Evolutionary conservation across 257 asterid species (phyloP), one percentile per base, ranked within the genome.

Genomic region (Solanum bukasovii): DNA sequence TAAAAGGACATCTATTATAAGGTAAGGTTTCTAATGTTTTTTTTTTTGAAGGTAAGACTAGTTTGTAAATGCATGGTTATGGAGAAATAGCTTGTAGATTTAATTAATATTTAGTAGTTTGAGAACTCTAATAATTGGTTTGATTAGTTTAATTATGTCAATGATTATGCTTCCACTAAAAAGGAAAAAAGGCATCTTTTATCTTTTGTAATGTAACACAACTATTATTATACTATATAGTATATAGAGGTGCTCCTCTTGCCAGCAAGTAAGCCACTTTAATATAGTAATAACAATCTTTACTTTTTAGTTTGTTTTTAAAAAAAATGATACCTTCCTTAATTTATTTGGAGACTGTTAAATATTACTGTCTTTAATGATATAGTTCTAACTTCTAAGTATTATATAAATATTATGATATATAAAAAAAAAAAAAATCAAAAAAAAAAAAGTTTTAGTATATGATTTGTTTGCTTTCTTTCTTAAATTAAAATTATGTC

Each of bases 81-180:
- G 85, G 42, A 46, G n/a, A 44, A 49, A 82, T 49, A 18, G 29
- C 27, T 81, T 27, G 44, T 82, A 82, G 25, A 46, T 3, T 46
- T 81, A 14, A 18, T n/a, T 27, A 46, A 29, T 44, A 44, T 44
- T 44, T 14, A 42, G 25, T 44, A 27, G 27, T 29, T 81, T 81
- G 85, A 81, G 4, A 46, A 29, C 40, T 81, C 65, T 81, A 42
- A 73, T 75, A 38, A 46, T 81, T 82, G 70, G 44, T 52, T 82
- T 82, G 86, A 82, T 82, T 82, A 82, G 31, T 82, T 79, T 82
- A 82, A 82, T 82, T 10, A 82, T 82, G 86, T 49, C 86, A 82
- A 82, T 82, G 86, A 82, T 82, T 82, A 31, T 31, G 44, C 44
- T 46, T 23, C 86, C 86, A 82, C 86, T 82, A 8, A 81, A 29